Evolutionary conservation across 495 filamentous ascomycete genomes (phyloP).

Genomic region (Aspergillus sparsus): DNA sequence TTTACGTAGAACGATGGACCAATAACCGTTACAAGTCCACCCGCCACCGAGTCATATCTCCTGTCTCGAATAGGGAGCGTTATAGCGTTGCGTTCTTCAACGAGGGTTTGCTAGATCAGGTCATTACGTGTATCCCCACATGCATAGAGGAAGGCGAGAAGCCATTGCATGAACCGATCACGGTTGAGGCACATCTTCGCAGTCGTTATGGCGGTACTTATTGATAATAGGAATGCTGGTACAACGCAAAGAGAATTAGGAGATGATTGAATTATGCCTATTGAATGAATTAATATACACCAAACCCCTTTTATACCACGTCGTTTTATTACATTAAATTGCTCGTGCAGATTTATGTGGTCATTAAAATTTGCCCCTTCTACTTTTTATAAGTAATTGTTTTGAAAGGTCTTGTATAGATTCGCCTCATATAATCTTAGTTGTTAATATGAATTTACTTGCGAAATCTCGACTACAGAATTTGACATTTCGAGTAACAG

Average conservation of each 20-base stretch:
- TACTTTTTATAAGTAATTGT: too few species aligned
- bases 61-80: constrained; percentile 1
- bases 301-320: too few species aligned
- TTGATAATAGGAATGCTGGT: background rate
- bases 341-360: too few species aligned
- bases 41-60: constrained; percentile 12
- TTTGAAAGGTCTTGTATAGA: too few species aligned
- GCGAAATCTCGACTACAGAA: background rate
- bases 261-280: too few species aligned
- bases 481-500: background rate
- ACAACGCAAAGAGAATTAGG: too few species aligned
- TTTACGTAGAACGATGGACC: constrained; percentile 10
- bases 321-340: too few species aligned
- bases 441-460: background rate
- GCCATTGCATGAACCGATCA: constrained; percentile 11
- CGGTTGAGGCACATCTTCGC: constrained; percentile 7
- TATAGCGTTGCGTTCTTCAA: constrained; percentile 16
- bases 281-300: too few species aligned
- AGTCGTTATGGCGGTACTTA: constrained; percentile 7
- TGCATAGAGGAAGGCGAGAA: constrained; percentile 9
- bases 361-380: too few species aligned
- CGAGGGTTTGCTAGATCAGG: constrained; percentile 9
- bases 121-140: constrained; percentile 11
- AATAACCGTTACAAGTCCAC: constrained; percentile 17
- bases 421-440: background rate